Base-by-base conservation (phyloP, 768 basidiomycete species). In the Butyriboletus loyo region DNA sequence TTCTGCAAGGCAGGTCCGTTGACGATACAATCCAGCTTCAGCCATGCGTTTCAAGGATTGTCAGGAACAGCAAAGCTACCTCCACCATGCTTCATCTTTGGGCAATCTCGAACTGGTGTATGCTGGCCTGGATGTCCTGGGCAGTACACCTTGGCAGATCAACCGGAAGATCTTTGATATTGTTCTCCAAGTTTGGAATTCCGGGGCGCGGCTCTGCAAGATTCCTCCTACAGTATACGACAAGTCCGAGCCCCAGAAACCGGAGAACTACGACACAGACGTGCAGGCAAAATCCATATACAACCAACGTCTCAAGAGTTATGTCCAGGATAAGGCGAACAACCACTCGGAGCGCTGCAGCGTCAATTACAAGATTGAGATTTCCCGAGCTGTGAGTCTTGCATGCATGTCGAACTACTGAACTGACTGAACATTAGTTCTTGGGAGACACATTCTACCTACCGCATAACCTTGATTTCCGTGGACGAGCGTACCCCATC, bases 391-490 rank as follows among this genome's bases (percentile, higher is more conserved):
- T 46, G 92, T 93, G 66, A 68, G 86, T 78, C 25, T 32, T 47
- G 22, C 30, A 44, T 41, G 38, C 27, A 40, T 24, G 49, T 38
- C 35, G 37, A 38, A 35, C 7, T 25, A 39, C 14, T 6, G 30
- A 53, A 35, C 42, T 56, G 22, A 53, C 41, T 8, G 10, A 36
- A 53, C 3, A 25, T 4, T 52, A 92, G 86, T 97, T 95, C 79
- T 75, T 95, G 46, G 83, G 84, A 49, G 96, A 97, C 59, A 83
- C 75, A 0, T 86, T 98, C 67, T 98, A 92, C 72, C 77, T 95
- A 45, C 95, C 96, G 0, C 96, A 98, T 70, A 98, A 97, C 69
- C 76, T 98, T 61, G 97, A 99, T 71, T 99, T 98, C 79, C 85
- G 96, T 54, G 97, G 97, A 8, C 87, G 96, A 47, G 93, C 96